Evolutionary conservation across 106 monocot species (phyloP), one percentile per base, ranked within the genome.

Genomic region (Allium sativum): DNA sequence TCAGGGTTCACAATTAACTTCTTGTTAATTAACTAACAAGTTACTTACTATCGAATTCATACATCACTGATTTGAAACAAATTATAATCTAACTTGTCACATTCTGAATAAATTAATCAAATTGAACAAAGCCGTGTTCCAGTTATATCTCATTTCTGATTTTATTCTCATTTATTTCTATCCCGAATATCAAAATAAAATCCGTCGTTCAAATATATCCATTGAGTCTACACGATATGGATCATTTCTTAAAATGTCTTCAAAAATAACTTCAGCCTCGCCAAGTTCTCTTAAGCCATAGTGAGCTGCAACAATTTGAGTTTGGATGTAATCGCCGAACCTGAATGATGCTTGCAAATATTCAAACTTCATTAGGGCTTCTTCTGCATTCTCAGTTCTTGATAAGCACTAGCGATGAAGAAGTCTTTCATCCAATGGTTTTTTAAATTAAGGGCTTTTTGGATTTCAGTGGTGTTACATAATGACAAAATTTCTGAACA

Each of bases 351-450:
- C 67, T 42, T 72, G 70, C 57, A 99, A 75, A 43, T 67, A 44
- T 56, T 92, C 88, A 60, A 83, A 92, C 58, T 72, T 80, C 47
- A 72, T 74, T 21, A 92, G 48, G 58, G 92, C 80, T 76, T 99
- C 98, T 19, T 74, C 74, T 92, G 83, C 82, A 92, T 81, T 70
- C 77, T 92, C 18, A 92, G 73, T 67, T 99, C 98, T 68, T 79
- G 80, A 75, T 88, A 85, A 47, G 88, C 85, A 58, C 67, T 78
- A 45, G 88, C 92, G 42, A 91, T 66, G 64, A 88, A 99, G 65
- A 99, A 92, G 56, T 99, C 98, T 65, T 92, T 99, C 98, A 99
- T 92, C 98, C 92, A 99, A 56, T 99, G 98, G 52, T 88, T 85
- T 66, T 81, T 91, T 56, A 92, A 65, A 61, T 80, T 83, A 55